These are phyloP conservation scores for Vachellia collinsii DNA, from an alignment of 306 rosid genomes.

Conservation along the genomic window DNA sequence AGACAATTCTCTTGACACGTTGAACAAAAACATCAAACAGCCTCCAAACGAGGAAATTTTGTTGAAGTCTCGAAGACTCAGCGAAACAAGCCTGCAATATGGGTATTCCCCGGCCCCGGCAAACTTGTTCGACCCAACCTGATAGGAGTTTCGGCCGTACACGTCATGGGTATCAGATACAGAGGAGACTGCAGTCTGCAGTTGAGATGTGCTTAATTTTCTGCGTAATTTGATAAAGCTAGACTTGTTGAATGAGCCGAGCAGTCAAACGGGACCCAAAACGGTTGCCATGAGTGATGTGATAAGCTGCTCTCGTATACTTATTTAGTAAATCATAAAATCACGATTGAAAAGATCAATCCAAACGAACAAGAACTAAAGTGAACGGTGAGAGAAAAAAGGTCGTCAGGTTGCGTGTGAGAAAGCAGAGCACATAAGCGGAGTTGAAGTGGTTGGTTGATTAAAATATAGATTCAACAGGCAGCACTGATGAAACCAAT, in stretches of 20 bases:
- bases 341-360: too few species aligned
- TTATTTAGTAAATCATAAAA: too few species aligned
- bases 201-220: neutral
- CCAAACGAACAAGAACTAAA: neutral
- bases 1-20: constrained; percentile 1
- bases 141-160: neutral
- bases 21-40: constrained; percentile 23
- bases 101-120: neutral
- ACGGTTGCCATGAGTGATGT: neutral
- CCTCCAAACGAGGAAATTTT: constrained; percentile 35
- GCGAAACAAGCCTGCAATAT: neutral
- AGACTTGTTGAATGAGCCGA: neutral
- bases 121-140: neutral
- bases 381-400: neutral
- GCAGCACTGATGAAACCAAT: neutral
- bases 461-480: neutral
- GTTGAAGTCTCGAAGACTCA: neutral
- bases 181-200: neutral
- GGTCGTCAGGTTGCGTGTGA: neutral
- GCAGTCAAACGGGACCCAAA: neutral
- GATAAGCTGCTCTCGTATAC: too few species aligned
- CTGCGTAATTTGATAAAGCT: neutral
- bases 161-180: neutral
- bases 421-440: neutral
- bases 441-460: constrained; percentile 9